Percentiles rank a stretch among this genome's conserved stretches.
Evolutionary conservation across 1,139 yeast genomes (phyloP).

Genomic region (Scheffersomyces parashehatae): DNA sequence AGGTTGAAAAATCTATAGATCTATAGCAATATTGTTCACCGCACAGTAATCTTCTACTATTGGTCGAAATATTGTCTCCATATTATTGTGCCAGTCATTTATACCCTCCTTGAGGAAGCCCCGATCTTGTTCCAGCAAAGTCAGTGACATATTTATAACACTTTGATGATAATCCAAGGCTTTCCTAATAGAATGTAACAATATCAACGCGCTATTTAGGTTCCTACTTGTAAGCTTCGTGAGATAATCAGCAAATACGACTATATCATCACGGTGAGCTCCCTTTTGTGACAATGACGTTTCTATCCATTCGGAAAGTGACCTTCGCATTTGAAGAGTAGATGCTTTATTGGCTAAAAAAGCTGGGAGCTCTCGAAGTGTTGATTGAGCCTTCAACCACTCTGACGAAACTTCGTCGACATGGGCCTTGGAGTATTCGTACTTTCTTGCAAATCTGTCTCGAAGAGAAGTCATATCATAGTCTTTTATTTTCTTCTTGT

Average conservation of each 20-base stretch:
- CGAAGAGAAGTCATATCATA: constrained; percentile 32
- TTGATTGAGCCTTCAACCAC: constrained; percentile 26
- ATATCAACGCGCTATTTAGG: constrained; percentile 20
- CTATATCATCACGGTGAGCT: constrained; percentile 60
- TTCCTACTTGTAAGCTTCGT: constrained; percentile 18
- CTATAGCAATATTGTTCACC: constrained; percentile 1
- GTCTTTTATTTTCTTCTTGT: constrained; percentile 26
- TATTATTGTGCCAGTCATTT: constrained; percentile 20
- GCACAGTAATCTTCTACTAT: constrained; percentile 5
- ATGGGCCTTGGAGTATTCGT: constrained; percentile 15
- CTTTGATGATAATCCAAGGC: constrained; percentile 17
- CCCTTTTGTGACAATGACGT: constrained; percentile 47
- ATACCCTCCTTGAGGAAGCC: constrained; percentile 19
- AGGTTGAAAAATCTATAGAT: neutral
- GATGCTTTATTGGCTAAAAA: constrained; percentile 35
- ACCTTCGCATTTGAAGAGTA: constrained; percentile 33
- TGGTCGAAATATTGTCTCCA: constrained; percentile 8
- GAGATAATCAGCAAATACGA: constrained; percentile 33
- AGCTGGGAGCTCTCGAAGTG: constrained; percentile 26
- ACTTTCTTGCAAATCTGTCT: constrained; percentile 27
- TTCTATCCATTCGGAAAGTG: constrained; percentile 51
- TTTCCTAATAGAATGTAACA: constrained; percentile 20
- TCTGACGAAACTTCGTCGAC: constrained; percentile 23
- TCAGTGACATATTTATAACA: constrained; percentile 1
- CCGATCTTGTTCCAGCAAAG: constrained; percentile 2